Evolutionary conservation across 176 grass and related monocot genomes (phyloP), one percentile per base, ranked within the genome.

Genomic region (Carex pumila): DNA sequence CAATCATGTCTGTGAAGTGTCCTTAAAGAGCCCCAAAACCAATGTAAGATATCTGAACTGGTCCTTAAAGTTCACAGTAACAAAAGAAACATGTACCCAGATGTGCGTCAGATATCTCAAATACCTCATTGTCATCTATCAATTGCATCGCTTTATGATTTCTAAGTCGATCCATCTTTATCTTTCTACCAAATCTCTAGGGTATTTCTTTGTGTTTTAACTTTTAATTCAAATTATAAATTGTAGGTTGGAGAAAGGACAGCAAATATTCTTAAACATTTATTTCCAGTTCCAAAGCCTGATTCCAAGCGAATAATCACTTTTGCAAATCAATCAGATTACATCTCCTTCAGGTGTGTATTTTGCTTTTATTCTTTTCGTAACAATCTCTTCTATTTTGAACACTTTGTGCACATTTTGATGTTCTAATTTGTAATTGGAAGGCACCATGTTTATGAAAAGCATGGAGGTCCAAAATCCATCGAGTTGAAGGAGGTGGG

Each of bases 371-470:
- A 12, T 81, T 78, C 4, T 70, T 32, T 77, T 11, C 1, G 5
- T 47, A 59, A 64, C 7, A 25, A 65, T 47, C 61, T 90, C 13
- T 56, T 72, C 25, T 32, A 9, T 31, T 18, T 76, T 18, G 47
- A 75, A 30, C 75, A 56, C 34, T 3, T 70, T 73, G 57, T 60
- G 15, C 12, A 79, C 62, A 41, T 25, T 68, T 61, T 85, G 14
- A 85, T 77, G 3, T 84, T 18, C 1, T 39, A 43, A 25, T 59
- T 77, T 79, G 49, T 85, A 25, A 47, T 76, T 78, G 61, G 1
- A 68, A 97, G 91, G 83, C 96, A 98, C 87, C 96, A 98, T n/a
- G 91, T 93, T 29, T 95, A 89, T 7, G 88, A 95, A 53, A 95
- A 95, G 86, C 88, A 47, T 4, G 95, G 91, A 1, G 91, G 91